Conservation (phyloP, 1,284 basidiomycete genomes). For the Ceratobasidium theobromae region DNA sequence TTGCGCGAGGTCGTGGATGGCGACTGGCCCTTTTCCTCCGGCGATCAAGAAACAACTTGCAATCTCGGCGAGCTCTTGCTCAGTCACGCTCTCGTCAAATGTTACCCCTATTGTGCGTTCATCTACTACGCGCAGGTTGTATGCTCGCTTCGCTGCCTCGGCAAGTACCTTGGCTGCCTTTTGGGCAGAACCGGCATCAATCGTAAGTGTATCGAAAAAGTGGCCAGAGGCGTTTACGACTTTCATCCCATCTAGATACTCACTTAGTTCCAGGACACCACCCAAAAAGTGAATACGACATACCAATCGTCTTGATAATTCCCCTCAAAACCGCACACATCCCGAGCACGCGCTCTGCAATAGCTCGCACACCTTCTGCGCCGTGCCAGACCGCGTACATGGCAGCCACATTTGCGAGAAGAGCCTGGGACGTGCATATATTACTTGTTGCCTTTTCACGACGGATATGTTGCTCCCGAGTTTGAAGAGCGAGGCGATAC, state of each 20-base stretch:
- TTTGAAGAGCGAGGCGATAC: slow-evolving; percentile 80
- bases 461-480: slow-evolving; percentile 94
- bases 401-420: slow-evolving; percentile 95
- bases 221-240: slow-evolving; percentile 54
- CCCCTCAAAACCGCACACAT: slow-evolving; percentile 3
- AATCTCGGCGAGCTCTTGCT: slow-evolving; percentile 72
- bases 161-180: slow-evolving; percentile 70
- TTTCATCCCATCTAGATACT: slow-evolving; percentile 38
- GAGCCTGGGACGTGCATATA: slow-evolving; percentile 90
- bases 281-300: background rate
- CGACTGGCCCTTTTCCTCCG: background rate
- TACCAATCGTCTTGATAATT: slow-evolving; percentile 10
- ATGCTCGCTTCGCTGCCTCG: slow-evolving; percentile 62
- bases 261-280: background rate
- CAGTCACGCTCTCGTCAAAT: slow-evolving; percentile 87
- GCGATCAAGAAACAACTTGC: slow-evolving; percentile 27
- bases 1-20: background rate
- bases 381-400: slow-evolving; percentile 99
- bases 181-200: slow-evolving; percentile 67
- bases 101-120: slow-evolving; percentile 81
- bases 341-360: slow-evolving; percentile 56
- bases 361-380: slow-evolving; percentile 79
- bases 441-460: slow-evolving; percentile 95
- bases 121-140: slow-evolving; percentile 87
- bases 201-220: slow-evolving; percentile 95